phyloP scores from a whole-genome alignment of 2,329 filamentous ascomycete genomes.

The Laburnicola sp. region DNA sequence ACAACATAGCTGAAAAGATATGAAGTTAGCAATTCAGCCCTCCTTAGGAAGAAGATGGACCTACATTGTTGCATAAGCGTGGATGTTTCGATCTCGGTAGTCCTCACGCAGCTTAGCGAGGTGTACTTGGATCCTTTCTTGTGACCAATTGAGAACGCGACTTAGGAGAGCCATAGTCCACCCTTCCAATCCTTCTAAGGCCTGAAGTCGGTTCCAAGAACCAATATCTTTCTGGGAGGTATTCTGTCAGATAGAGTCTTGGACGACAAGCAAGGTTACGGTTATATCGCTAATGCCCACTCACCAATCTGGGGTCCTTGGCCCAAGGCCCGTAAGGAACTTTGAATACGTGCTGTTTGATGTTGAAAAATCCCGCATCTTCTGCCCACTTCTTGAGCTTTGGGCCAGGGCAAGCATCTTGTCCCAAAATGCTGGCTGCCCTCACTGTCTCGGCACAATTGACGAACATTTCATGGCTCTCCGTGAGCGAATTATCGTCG shows the following conservation, averaged over 20 bases:
- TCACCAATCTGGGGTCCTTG: constrained; percentile 22
- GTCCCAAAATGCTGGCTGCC: constrained; percentile 11
- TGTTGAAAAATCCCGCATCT: constrained; percentile 49
- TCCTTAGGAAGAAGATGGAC: not conserved
- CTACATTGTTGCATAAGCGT: constrained; percentile 3
- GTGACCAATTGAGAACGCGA: constrained; percentile 9
- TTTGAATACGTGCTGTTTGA: constrained; percentile 34
- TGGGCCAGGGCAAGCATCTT: constrained; percentile 19
- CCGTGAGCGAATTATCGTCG: constrained; percentile 31
- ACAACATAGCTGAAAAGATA: too few relatives aligned
- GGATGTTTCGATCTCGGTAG: constrained; percentile 1
- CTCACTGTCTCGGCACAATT: constrained; percentile 8
- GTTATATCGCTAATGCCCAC: constrained; percentile 3
- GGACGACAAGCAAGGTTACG: not conserved
- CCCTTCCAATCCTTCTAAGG: constrained; percentile 39
- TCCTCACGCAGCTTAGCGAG: constrained; percentile 8
- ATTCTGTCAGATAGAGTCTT: not conserved
- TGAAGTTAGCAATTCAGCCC: too few relatives aligned
- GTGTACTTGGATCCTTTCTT: constrained; percentile 10
- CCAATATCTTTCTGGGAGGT: constrained; percentile 10
- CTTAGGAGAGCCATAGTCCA: constrained; percentile 48
- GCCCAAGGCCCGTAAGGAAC: constrained; percentile 23
- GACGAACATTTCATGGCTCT: constrained; percentile 10
- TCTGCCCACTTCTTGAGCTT: constrained; percentile 47
- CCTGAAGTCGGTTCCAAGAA: constrained; percentile 11